Evolutionary conservation across 2,329 filamentous ascomycete species (phyloP), one percentile per base, ranked within the genome.

Genomic region (Ophiostoma ips): DNA sequence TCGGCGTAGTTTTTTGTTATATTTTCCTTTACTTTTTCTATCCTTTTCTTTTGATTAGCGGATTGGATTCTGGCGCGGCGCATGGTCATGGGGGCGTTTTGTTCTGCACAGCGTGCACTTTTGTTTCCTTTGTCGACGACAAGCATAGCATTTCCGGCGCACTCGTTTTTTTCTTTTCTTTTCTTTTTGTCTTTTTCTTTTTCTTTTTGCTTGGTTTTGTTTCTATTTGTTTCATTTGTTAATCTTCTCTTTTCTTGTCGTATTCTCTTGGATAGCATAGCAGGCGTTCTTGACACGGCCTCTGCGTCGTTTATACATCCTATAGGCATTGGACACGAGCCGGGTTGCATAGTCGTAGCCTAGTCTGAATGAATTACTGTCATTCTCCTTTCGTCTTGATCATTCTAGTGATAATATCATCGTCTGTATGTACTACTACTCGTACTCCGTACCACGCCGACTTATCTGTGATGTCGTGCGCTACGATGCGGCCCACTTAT

Each of bases 1-100:
- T 51, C 56, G 43, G 48, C 51, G 12, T 56, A 41, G 51, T 15
- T 30, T 18, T 44, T 18, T 18, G 8, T 13, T 33, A 24, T 13
- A 38, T 19, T 16, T 33, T 41, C 16, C 15, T 16, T 48, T 13
- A 38, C n/a, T 38, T 37, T 47, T 34, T 31, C 12, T 21, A 21
- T 44, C 18, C 2, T 19, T 15, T 48, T 28, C 9, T 30, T 36
- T 51, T 49, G 19, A 15, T 19, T 31, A 44, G 37, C 11, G n/a
- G n/a, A 36, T 41, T 30, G 21, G 15, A 43, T 38, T 30, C 21
- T n/a, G 40, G 50, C 50, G 33, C 33, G 50, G 50, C 50, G 50
- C 38, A 48, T 24, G 50, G 50, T 34, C 49, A 36, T 51, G 38
- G 31, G 49, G 31, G 18, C 49, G 15, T 38, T 45, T 19, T 31